A percentile compares a stretch with the other conserved stretches of the same genome.
Conservation (phyloP, 2,329 filamentous ascomycete species). For the Colletotrichum spaethianum region DNA sequence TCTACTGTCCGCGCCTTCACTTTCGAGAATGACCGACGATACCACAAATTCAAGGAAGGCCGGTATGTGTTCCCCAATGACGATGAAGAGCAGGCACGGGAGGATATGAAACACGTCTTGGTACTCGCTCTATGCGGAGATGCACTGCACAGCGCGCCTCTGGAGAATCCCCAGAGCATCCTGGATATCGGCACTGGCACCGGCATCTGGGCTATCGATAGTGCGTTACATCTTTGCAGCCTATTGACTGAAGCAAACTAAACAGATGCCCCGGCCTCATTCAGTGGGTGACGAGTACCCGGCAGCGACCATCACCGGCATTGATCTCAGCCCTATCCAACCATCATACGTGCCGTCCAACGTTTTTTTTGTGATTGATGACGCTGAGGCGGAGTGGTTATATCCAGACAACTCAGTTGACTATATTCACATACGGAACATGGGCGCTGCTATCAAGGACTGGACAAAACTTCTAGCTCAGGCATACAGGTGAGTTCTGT, state of each 20-base stretch:
- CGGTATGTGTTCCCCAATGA: constrained; percentile 58
- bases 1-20: constrained; percentile 56
- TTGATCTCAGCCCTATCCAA: constrained; percentile 36
- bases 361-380: constrained; percentile 61
- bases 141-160: neutral
- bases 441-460: constrained; percentile 52
- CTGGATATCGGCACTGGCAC: constrained; percentile 51
- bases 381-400: constrained; percentile 57
- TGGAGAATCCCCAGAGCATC: neutral
- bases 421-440: constrained; percentile 55
- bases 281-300: constrained; percentile 47
- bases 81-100: constrained; percentile 58
- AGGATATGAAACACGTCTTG: constrained; percentile 52
- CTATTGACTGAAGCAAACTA: neutral
- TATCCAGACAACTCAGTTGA: constrained; percentile 59
- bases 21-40: constrained; percentile 59
- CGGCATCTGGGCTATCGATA: constrained; percentile 69
- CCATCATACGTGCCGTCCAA: constrained; percentile 59
- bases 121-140: constrained; percentile 34
- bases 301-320: constrained; percentile 14
- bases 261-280: neutral
- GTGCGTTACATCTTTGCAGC: constrained; percentile 47
- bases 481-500: constrained; percentile 53
- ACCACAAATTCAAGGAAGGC: constrained; percentile 58
- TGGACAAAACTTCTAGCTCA: constrained; percentile 58